Evolutionary conservation across 1,284 basidiomycete species (phyloP), one percentile per base, ranked within the genome.

Genomic region (Rhodotorula mucilaginosa): DNA sequence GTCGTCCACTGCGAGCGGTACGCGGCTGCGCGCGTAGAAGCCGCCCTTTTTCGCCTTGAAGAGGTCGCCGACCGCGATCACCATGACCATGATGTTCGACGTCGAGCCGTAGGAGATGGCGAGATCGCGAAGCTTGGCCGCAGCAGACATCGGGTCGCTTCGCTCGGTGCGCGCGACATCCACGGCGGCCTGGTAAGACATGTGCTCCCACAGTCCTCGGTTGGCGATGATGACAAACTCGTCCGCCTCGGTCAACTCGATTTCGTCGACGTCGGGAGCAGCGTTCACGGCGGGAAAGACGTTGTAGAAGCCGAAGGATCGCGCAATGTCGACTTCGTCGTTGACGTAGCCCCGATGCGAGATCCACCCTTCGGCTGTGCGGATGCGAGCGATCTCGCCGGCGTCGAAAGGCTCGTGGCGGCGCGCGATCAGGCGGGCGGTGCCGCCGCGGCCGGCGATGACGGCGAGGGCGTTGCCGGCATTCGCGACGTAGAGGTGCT

Each of bases 141-240:
- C 93, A 5, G 97, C 96, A 78, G 95, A 89, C 93, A 97, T 97
- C 0, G 95, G 93, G 80, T 98, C 92, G 23, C 87, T 86, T 44
- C 87, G 83, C 79, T 93, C 91, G 15, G 88, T 88, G 34, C 96
- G 87, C 2, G 94, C 96, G 74, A 99, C 95, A 80, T 99, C 96
- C 63, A 99, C 93, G 0, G 97, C 97, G 0, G 92, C 96, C 82
- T 98, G 95, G 81, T 92, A 93, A 13, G 92, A 91, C 74, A 98
- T 90, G 77, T 89, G 92, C 78, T 96, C 91, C 97, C 97, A 99
- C 51, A 99, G 82, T 0, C 91, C 92, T 4, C 88, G 87, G 80
- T 98, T 99, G 52, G 90, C 96, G 72, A 99, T 87, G 81, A 99
- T 97, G 79, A 99, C 87, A 80, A 99, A 97, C 81, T 99, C 97